Evolutionary conservation across 768 basidiomycete genomes (phyloP).

Genomic region (Russula abietina): DNA sequence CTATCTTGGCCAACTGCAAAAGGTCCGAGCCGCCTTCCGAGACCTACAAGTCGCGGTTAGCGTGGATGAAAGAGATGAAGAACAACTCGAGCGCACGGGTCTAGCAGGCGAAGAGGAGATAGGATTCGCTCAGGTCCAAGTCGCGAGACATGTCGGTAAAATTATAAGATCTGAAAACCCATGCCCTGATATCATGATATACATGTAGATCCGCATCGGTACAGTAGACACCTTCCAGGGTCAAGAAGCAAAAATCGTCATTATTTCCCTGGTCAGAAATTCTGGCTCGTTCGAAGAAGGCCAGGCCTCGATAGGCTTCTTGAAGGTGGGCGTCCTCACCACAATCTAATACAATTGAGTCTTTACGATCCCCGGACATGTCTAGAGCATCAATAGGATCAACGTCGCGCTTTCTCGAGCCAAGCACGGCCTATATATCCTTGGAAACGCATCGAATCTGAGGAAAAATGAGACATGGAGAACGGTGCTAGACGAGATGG

Average conservation of each 20-base stretch:
- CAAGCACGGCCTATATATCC: slow-evolving; percentile 63
- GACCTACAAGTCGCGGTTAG: slow-evolving; percentile 48
- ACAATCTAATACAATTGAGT: slow-evolving; percentile 28
- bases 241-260: slow-evolving; percentile 65
- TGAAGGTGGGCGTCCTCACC: slow-evolving; percentile 46
- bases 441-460: slow-evolving; percentile 60
- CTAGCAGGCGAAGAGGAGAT: slow-evolving; percentile 35
- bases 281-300: slow-evolving; percentile 44
- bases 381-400: slow-evolving; percentile 32
- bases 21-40: slow-evolving; percentile 39
- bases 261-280: slow-evolving; percentile 70
- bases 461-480: slow-evolving; percentile 53
- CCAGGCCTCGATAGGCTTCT: slow-evolving; percentile 53
- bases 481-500: slow-evolving; percentile 51
- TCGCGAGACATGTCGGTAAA: slow-evolving; percentile 46
- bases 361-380: slow-evolving; percentile 11
- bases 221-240: slow-evolving; percentile 80
- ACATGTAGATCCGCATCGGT: slow-evolving; percentile 52
- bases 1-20: slow-evolving; percentile 46
- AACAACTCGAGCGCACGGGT: slow-evolving; percentile 50
- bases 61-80: slow-evolving; percentile 65
- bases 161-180: background rate
- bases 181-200: background rate
- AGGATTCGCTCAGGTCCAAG: slow-evolving; percentile 43
- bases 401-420: slow-evolving; percentile 69